Conservation (phyloP, 2,329 filamentous ascomycete genomes). For the Penicillium sp. region DNA sequence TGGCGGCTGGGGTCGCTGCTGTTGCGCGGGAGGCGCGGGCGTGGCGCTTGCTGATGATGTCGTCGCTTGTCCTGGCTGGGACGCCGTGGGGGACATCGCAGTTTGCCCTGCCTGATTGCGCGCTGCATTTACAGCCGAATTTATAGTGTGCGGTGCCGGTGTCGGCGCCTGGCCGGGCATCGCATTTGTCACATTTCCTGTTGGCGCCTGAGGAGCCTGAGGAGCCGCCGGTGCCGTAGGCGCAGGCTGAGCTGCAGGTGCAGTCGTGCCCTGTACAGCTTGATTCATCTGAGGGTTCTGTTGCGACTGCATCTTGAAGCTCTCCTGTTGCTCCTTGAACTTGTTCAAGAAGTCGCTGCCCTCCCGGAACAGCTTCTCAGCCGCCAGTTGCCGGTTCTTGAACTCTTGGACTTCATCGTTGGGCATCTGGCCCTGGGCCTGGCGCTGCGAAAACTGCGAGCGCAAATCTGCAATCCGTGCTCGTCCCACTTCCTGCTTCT, state of each 20-base stretch:
- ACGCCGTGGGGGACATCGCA: slow-evolving; percentile 37
- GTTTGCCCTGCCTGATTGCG: slow-evolving; percentile 40
- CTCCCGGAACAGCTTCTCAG: slow-evolving; percentile 43
- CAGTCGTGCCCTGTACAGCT: slow-evolving; percentile 17
- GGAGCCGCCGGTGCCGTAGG: slow-evolving; percentile 19
- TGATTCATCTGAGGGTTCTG: slow-evolving; percentile 29
- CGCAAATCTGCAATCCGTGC: slow-evolving; percentile 44
- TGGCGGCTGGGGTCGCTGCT: slow-evolving; percentile 28
- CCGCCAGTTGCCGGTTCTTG: slow-evolving; percentile 41
- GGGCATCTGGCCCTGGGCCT: slow-evolving; percentile 39
- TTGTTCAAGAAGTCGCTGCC: slow-evolving; percentile 48
- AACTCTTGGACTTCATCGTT: slow-evolving; percentile 45
- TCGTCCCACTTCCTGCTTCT: slow-evolving; percentile 49
- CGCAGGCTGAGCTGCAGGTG: slow-evolving; percentile 19
- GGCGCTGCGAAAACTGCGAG: slow-evolving; percentile 38
- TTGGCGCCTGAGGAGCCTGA: slow-evolving; percentile 13
- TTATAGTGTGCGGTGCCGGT: slow-evolving; percentile 48
- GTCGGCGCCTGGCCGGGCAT: slow-evolving; percentile 36
- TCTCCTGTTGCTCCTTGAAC: slow-evolving; percentile 50
- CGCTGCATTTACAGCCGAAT: slow-evolving; percentile 48
- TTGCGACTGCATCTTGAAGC: slow-evolving; percentile 39
- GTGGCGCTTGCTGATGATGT: slow-evolving; percentile 29
- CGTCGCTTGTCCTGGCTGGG: slow-evolving; percentile 33
- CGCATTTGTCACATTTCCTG: slow-evolving; percentile 24
- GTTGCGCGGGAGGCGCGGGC: slow-evolving; percentile 23